Base-by-base conservation (phyloP, 2,329 filamentous ascomycete genomes). In the Cytospora paraplurivora region DNA sequence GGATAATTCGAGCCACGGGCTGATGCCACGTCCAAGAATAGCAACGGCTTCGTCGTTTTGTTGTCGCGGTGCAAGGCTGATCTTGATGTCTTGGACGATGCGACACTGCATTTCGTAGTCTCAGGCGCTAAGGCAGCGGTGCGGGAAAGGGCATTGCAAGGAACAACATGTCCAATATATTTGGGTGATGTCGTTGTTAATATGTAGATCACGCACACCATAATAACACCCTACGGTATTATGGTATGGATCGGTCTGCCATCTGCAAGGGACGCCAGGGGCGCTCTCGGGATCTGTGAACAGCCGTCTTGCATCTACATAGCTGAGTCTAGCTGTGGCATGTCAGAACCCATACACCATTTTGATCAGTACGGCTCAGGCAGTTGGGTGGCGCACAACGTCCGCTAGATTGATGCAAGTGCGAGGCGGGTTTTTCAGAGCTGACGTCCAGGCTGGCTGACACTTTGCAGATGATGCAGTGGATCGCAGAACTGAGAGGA, bases 221-320 rank as follows among this genome's bases (percentile, higher is more conserved):
- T 47, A 47, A 19, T 21, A 2, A 47, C 7, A 47, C 12, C 44
- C n/a, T 21, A 47, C 44, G 27, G 27, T 27, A 27, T 27, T 27
- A 27, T 27, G 27, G 27, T 47, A 47, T 47, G 21, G 4, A 19
- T 47, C 19, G n/a, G 44, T n/a, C 7, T 44, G 15, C 17, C 41
- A 44, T 10, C 44, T 47, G 44, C 44, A 47, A 47, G 44, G 44
- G 11, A 47, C n/a, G 44, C 44, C 44, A 47, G 44, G 44, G 44
- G 44, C 44, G 44, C n/a, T 47, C 44, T 47, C 44, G n/a, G 21
- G n/a, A 47, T 21, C n/a, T 47, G 44, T 17, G n/a, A 21, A 19
- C 44, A 19, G 44, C 44, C 44, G n/a, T 8, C 44, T n/a, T 47
- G 44, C n/a, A 27, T 27, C 27, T 27, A 27, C n/a, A n/a, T n/a